phyloP scores from a whole-genome alignment of 306 rosid genomes.

The Malus sieversii region DNA sequence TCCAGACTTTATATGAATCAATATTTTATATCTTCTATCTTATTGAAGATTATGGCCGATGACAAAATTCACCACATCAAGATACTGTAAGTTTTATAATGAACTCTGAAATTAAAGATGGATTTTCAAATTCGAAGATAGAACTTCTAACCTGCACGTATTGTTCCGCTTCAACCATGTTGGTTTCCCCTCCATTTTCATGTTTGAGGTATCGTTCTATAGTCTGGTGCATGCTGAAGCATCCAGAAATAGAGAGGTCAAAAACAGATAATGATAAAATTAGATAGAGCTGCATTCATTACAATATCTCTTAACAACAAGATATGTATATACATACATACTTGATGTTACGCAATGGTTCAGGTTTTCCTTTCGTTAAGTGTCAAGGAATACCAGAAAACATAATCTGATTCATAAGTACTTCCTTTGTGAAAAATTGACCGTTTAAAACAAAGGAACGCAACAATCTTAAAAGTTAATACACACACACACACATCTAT shows the following conservation, averaged over 20 bases:
- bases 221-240: slow-evolving; percentile 39
- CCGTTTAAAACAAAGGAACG: too few species aligned
- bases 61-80: background rate
- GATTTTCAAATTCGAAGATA: slow-evolving; percentile 1
- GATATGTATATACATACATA: background rate
- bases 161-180: slow-evolving; percentile 19
- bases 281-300: background rate
- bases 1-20: background rate
- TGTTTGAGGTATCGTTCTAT: slow-evolving; percentile 34
- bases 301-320: background rate
- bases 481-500: too few species aligned
- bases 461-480: too few species aligned
- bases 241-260: background rate
- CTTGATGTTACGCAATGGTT: background rate
- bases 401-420: too few species aligned
- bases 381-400: too few species aligned
- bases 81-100: background rate
- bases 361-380: background rate
- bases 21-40: background rate
- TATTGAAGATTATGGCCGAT: background rate
- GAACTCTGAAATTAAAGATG: background rate
- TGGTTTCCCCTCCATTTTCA: slow-evolving; percentile 19
- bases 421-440: too few species aligned
- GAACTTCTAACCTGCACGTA: slow-evolving; percentile 40
- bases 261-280: background rate